Conservation (phyloP, 805 yeast genomes). For the Yarrowia hollandica region DNA sequence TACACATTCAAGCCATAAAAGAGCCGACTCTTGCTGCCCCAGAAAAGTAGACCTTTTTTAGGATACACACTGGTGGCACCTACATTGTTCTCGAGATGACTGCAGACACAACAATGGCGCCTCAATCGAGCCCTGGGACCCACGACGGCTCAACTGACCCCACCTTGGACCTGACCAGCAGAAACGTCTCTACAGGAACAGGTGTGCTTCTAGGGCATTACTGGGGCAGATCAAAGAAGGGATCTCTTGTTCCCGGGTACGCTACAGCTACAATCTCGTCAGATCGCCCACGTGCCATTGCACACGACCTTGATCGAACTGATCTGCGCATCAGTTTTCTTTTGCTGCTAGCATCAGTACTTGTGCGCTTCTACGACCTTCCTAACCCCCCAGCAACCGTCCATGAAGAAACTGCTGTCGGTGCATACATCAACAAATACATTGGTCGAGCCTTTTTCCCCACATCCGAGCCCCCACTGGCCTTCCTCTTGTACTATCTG, state of each 20-base stretch:
- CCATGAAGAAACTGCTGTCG: constrained; percentile 33
- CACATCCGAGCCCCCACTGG: constrained; percentile 60
- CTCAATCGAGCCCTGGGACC: no score
- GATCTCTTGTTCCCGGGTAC: not conserved
- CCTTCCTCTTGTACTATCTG: constrained; percentile 47
- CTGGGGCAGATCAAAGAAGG: constrained; percentile 24
- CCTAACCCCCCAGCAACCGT: constrained; percentile 31
- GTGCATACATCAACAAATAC: constrained; percentile 43
- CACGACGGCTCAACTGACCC: not conserved
- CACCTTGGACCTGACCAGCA: not conserved
- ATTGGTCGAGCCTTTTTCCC: constrained; percentile 51
- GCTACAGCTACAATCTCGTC: constrained; percentile 9
- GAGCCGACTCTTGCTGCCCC: no score
- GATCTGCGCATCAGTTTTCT: not conserved
- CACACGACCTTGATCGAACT: not conserved
- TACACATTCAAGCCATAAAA: not conserved
- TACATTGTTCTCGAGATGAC: no score
- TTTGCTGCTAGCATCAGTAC: constrained; percentile 5
- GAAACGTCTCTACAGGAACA: constrained; percentile 11
- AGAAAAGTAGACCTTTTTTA: no score
- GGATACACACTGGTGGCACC: no score
- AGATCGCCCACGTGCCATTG: not conserved
- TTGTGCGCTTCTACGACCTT: constrained; percentile 29
- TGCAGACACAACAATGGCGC: not conserved
- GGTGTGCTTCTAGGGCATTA: constrained; percentile 25